Evolutionary conservation across 1,284 basidiomycete genomes (phyloP), one percentile per base, ranked within the genome.

Genomic region (Marasmius sp.): DNA sequence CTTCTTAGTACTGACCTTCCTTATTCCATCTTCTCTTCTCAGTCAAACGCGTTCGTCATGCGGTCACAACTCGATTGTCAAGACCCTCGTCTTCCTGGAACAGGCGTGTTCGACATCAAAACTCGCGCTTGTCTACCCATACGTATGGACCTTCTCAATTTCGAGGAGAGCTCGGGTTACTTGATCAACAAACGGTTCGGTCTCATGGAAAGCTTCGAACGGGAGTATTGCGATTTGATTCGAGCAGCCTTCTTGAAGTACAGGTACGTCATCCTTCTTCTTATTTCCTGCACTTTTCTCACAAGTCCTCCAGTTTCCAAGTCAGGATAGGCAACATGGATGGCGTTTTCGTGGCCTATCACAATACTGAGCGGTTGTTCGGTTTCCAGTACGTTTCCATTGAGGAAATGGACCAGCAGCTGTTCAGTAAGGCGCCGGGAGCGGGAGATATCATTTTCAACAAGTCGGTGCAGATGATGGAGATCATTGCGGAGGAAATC

Each of bases 271-370:
- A 1, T 37, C 18, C 16, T 20, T 33, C 27, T 60, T 37, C 50
- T 41, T 62, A 27, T 33, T 39, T 53, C 11, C 37, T 20, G 18
- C 8, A 14, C n/a, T 27, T 54, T 45, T 20, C 53, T 39, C 39
- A 55, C 39, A 27, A 27, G 48, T 34, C 45, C 18, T 34, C 57
- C 49, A 93, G 92, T 68, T 93, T 98, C 79, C 97, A 99, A 82
- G 96, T 86, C 0, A 88, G 97, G 6, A 98, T 99, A 65, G 97
- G 97, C 2, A 88, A 92, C 70, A 99, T 99, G 97, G 96, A 98
- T 70, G 97, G 97, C 14, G 91, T 97, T 33, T 88, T 99, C 68
- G 87, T 98, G 36, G 93, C 95, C 9, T 98, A 97, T 72, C 97
- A 99, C 75, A 98, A 97, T 66, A 97, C 94, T 0, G 84, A 85